phyloP scores from a whole-genome alignment of 306 rosid genomes.

The Abrus precatorius region DNA sequence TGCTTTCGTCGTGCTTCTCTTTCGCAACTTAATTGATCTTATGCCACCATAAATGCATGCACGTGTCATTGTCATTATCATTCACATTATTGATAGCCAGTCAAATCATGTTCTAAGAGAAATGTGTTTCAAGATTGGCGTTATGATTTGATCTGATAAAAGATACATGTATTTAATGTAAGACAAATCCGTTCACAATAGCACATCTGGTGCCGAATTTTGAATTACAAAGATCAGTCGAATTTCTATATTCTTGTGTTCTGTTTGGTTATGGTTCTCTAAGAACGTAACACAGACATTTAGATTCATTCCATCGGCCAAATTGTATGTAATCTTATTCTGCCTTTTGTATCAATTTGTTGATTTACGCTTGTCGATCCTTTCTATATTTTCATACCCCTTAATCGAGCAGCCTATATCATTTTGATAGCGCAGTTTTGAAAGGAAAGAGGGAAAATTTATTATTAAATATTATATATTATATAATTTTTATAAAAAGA shows the following conservation, averaged over 20 bases:
- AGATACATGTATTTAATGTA: neutral
- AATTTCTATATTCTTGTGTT: no score
- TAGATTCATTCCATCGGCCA: neutral
- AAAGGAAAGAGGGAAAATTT: no score
- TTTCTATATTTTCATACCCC: neutral
- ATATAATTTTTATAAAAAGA: no score
- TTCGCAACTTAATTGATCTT: slow-evolving; percentile 14
- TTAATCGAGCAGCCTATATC: no score
- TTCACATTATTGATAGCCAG: neutral
- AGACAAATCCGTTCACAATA: neutral
- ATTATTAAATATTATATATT: no score
- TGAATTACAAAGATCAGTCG: neutral
- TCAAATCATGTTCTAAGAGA: neutral
- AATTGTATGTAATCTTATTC: neutral
- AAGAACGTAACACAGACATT: neutral
- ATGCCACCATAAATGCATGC: neutral
- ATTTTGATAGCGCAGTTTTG: no score
- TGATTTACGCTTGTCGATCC: neutral
- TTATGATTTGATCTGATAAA: neutral
- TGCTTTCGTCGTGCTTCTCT: slow-evolving; percentile 18
- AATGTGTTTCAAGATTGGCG: no score
- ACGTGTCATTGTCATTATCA: neutral
- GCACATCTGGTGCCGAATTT: neutral
- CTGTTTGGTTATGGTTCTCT: neutral
- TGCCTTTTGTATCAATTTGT: neutral